Evolutionary conservation across 1,284 basidiomycete genomes (phyloP).

Genomic region (Ganoderma boninense): DNA sequence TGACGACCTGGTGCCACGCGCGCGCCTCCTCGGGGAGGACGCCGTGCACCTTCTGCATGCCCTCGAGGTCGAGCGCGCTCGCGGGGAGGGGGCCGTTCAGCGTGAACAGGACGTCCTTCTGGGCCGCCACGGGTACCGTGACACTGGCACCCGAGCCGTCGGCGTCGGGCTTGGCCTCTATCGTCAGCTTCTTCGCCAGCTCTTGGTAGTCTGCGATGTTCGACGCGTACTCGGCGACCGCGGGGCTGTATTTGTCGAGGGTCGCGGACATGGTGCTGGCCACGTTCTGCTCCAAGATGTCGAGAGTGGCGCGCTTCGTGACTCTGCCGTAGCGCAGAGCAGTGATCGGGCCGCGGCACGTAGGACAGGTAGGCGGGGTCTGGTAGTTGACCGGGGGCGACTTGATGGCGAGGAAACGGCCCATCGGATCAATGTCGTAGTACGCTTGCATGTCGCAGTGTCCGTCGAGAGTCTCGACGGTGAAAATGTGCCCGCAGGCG

Average conservation of each 20-base stretch:
- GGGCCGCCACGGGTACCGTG: too few relatives aligned
- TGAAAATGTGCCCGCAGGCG: constrained; percentile 72
- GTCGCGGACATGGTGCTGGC: constrained; percentile 56
- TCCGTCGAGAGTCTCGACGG: constrained; percentile 76
- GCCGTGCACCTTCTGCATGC: constrained; percentile 30
- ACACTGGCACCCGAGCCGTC: neutral
- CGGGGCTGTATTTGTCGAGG: constrained; percentile 25
- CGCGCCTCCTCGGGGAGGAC: constrained; percentile 35
- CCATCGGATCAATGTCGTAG: constrained; percentile 51
- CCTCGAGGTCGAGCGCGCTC: constrained; percentile 6
- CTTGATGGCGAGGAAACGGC: constrained; percentile 52
- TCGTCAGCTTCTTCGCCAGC: constrained; percentile 21
- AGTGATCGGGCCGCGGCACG: constrained; percentile 59
- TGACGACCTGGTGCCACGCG: constrained; percentile 48
- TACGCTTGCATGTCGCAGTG: constrained; percentile 61
- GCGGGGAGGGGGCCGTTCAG: constrained; percentile 22
- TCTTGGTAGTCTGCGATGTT: constrained; percentile 16
- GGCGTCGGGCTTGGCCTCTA: neutral
- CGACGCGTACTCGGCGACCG: constrained; percentile 16
- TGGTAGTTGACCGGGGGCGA: constrained; percentile 53
- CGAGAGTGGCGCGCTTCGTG: constrained; percentile 66
- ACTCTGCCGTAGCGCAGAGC: constrained; percentile 65
- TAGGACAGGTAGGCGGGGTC: constrained; percentile 62
- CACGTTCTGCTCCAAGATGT: constrained; percentile 71
- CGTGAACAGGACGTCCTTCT: constrained; percentile 7